Evolutionary conservation across 441 rosid genomes (phyloP).

Genomic region (Pelargonium australe): DNA sequence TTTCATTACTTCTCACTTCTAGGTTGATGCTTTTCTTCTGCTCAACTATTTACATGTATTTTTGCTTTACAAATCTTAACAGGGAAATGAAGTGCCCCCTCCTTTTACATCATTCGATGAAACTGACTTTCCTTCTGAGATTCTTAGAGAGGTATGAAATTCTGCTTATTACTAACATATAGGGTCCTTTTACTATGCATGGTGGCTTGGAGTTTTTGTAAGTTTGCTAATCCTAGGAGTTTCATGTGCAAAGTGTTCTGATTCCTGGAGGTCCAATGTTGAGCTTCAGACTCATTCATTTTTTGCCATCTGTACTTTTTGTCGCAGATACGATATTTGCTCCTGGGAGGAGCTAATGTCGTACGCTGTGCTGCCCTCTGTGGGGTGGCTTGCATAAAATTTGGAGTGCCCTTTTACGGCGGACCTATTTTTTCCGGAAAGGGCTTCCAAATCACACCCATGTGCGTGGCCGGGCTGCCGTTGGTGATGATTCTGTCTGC

Average conservation of each 20-base stretch:
- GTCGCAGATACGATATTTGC: slow-evolving; percentile 99
- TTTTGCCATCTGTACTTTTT: slow-evolving; percentile 60
- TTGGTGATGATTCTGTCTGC: slow-evolving; percentile 80
- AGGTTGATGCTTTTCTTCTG: neutral
- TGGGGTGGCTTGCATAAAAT: slow-evolving; percentile 62
- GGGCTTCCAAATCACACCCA: slow-evolving; percentile 58
- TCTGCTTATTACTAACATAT: slow-evolving; percentile 3
- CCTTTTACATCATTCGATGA: slow-evolving; percentile 77
- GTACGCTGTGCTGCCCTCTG: slow-evolving; percentile 90
- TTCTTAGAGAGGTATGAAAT: slow-evolving; percentile 52
- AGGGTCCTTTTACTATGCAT: slow-evolving; percentile 9
- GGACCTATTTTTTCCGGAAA: slow-evolving; percentile 59
- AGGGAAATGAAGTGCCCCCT: slow-evolving; percentile 77
- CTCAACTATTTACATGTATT: neutral
- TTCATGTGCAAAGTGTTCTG: slow-evolving; percentile 23
- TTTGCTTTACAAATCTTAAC: slow-evolving; percentile 10
- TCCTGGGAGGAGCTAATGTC: slow-evolving; percentile 99
- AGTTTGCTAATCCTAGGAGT: slow-evolving; percentile 20
- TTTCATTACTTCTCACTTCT: too few relatives aligned
- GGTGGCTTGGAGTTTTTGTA: slow-evolving; percentile 18
- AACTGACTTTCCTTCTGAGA: slow-evolving; percentile 83
- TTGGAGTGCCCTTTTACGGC: slow-evolving; percentile 74
- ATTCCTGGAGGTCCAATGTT: slow-evolving; percentile 39
- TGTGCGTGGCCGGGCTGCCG: slow-evolving; percentile 69
- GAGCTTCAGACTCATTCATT: slow-evolving; percentile 42